phyloP scores from a whole-genome alignment of 2,329 filamentous ascomycete genomes.

The Fusarium miscanthi region DNA sequence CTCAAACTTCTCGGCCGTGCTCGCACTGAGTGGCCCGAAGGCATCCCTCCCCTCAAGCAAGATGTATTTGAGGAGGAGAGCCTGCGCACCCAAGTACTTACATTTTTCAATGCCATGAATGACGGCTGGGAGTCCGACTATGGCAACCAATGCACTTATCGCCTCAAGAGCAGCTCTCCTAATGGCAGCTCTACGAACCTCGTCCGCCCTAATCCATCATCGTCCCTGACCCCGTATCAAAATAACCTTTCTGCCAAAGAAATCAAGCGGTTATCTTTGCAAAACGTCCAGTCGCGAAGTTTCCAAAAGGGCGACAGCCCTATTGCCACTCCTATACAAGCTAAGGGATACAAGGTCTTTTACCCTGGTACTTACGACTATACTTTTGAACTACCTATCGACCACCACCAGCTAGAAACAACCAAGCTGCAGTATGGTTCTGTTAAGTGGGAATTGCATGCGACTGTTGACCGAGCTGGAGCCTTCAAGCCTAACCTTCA shows the following conservation, averaged over 20 bases:
- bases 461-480: slow-evolving; percentile 84
- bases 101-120: slow-evolving; percentile 87
- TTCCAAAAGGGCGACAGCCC: slow-evolving; percentile 82
- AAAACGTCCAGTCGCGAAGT: slow-evolving; percentile 84
- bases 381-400: slow-evolving; percentile 87
- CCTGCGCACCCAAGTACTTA: slow-evolving; percentile 87
- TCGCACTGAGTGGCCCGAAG: slow-evolving; percentile 95
- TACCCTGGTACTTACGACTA: slow-evolving; percentile 76
- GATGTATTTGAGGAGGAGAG: slow-evolving; percentile 87
- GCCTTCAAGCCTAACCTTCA: slow-evolving; percentile 90
- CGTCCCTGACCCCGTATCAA: slow-evolving; percentile 40
- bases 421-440: slow-evolving; percentile 87
- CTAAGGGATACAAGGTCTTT: slow-evolving; percentile 87
- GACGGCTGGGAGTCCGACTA: slow-evolving; percentile 70
- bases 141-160: slow-evolving; percentile 71
- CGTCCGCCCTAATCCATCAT: slow-evolving; percentile 32
- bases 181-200: slow-evolving; percentile 51
- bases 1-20: slow-evolving; percentile 87
- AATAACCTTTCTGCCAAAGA: slow-evolving; percentile 57
- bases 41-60: slow-evolving; percentile 87
- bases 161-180: slow-evolving; percentile 55
- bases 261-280: slow-evolving; percentile 77
- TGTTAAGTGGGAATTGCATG: slow-evolving; percentile 89
- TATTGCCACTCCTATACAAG: slow-evolving; percentile 67
- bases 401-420: slow-evolving; percentile 88